A percentile compares a stretch with the other conserved stretches of the same genome.
Conservation (phyloP, 139 green algal genomes). For the Chlorella sorokiniana region DNA sequence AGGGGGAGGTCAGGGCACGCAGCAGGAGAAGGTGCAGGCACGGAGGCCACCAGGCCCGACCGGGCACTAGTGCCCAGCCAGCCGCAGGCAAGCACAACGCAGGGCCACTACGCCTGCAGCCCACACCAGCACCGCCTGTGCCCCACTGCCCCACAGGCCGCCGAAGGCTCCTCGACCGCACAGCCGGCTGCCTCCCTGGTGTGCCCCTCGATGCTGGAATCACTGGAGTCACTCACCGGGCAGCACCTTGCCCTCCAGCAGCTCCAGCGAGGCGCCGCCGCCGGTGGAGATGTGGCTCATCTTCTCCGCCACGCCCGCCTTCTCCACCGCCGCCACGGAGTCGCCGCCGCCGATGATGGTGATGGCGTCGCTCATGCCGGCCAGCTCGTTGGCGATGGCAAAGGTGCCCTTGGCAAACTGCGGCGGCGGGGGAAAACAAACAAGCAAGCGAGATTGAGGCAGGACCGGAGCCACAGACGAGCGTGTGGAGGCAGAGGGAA, state of each 20-base stretch:
- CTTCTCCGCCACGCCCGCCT: conserved; percentile 91
- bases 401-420: conserved; percentile 73
- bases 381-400: conserved; percentile 32
- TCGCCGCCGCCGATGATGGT: conserved; percentile 99
- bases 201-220: too few relatives aligned
- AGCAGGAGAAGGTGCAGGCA: neutral
- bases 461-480: too few relatives aligned
- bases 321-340: conserved; percentile 98
- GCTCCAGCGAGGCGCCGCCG: conserved; percentile 96
- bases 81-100: neutral
- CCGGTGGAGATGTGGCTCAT: conserved; percentile 97
- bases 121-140: neutral
- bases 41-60: neutral
- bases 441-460: too few relatives aligned
- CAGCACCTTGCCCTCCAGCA: conserved; percentile 99
- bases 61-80: neutral
- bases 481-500: too few relatives aligned
- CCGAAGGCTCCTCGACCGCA: neutral
- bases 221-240: conserved; percentile 68
- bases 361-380: conserved; percentile 56
- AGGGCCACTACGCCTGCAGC: neutral
- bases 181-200: too few relatives aligned
- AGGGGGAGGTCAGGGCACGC: neutral
- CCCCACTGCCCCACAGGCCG: neutral
- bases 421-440: too few relatives aligned